Conservation (phyloP, 2,329 filamentous ascomycete species). For the Colletotrichum lentis region DNA sequence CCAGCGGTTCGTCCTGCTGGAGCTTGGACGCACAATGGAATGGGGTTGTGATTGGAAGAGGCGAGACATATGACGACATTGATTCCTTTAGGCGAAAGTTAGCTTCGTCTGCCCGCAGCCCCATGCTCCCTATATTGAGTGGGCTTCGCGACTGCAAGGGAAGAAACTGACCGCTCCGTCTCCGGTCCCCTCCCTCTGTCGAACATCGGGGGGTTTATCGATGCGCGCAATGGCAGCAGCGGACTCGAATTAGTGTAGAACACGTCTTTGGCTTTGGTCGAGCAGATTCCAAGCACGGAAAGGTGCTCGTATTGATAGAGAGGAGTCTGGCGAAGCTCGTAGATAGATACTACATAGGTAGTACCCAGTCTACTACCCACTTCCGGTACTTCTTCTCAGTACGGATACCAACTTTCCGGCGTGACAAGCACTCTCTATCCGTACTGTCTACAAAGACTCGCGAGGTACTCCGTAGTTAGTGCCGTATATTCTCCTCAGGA, state of each 20-base stretch:
- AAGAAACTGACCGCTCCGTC: too few species aligned
- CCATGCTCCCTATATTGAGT: background rate
- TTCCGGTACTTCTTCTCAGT: background rate
- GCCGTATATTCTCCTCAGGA: too few species aligned
- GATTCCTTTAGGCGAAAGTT: slow-evolving; percentile 7
- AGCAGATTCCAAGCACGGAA: background rate
- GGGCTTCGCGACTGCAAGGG: background rate
- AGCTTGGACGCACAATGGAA: background rate
- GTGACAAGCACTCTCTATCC: too few species aligned
- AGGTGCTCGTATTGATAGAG: too few species aligned
- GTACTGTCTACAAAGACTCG: too few species aligned
- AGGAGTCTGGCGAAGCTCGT: too few species aligned
- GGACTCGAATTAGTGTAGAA: too few species aligned
- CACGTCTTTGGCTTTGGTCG: background rate
- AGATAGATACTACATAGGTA: too few species aligned
- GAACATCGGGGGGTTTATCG: too few species aligned
- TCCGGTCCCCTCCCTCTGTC: too few species aligned
- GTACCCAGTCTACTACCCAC: background rate
- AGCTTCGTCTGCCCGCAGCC: background rate
- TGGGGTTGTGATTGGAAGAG: background rate
- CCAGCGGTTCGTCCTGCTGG: slow-evolving; percentile 16
- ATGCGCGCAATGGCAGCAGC: too few species aligned
- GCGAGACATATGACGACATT: slow-evolving; percentile 31
- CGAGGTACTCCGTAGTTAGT: too few species aligned
- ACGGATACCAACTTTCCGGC: background rate